phyloP scores from a whole-genome alignment of 257 asterid genomes.

The Solanum pennellii region DNA sequence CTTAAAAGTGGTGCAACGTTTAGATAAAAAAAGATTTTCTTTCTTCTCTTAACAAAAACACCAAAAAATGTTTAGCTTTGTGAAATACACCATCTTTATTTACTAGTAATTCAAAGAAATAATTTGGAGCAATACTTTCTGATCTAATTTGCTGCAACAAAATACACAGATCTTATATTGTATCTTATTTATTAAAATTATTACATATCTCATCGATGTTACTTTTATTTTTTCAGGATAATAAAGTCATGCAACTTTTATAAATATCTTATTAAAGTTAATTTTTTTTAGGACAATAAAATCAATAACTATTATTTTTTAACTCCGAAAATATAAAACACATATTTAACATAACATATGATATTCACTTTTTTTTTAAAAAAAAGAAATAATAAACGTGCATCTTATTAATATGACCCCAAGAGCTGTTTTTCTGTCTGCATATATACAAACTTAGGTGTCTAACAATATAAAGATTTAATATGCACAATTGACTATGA shows the following conservation, averaged over 20 bases:
- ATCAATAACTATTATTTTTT: not conserved
- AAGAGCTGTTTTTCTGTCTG: not conserved
- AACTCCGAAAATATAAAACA: not conserved
- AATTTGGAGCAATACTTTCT: too few relatives aligned
- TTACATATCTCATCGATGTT: not conserved
- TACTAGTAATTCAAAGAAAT: too few relatives aligned
- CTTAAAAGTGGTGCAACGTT: too few relatives aligned
- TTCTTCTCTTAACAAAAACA: too few relatives aligned
- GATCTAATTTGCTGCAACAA: too few relatives aligned
- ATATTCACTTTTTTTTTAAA: not conserved
- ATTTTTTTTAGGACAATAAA: not conserved
- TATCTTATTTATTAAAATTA: too few relatives aligned
- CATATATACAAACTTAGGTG: not conserved
- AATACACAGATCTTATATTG: too few relatives aligned
- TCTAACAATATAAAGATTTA: not conserved
- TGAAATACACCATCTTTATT: too few relatives aligned
- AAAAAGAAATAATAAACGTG: not conserved
- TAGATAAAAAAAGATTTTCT: too few relatives aligned
- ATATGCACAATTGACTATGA: not conserved
- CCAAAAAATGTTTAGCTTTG: too few relatives aligned
- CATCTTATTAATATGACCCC: not conserved
- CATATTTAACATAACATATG: not conserved
- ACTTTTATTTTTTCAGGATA: not conserved
- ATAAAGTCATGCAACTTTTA: not conserved
- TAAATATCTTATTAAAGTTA: not conserved